phyloP scores from a whole-genome alignment of 768 basidiomycete genomes.

The Myochromella boudieri region DNA sequence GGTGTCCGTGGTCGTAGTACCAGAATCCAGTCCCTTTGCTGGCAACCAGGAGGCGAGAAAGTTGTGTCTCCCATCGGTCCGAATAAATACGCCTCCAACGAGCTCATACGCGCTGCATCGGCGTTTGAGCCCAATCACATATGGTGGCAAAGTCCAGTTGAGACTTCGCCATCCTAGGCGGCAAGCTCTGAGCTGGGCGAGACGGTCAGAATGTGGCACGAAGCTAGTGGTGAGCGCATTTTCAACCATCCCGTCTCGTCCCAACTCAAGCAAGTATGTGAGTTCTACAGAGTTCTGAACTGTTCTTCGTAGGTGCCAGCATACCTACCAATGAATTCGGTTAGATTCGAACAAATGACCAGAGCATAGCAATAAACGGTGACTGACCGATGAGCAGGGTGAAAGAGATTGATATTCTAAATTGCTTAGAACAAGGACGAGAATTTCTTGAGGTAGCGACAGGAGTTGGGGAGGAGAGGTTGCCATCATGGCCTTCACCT shows the following conservation, averaged over 20 bases:
- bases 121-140: constrained; percentile 16
- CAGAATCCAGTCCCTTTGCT: constrained; percentile 14
- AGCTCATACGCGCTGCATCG: constrained; percentile 52
- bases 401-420: not conserved
- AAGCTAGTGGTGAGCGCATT: constrained; percentile 1
- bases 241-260: constrained; percentile 33
- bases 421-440: not conserved
- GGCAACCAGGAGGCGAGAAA: constrained; percentile 26
- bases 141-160: constrained; percentile 16
- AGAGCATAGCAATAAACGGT: not conserved
- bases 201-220: constrained; percentile 18
- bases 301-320: constrained; percentile 24
- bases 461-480: too few relatives aligned
- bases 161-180: constrained; percentile 25
- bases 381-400: not conserved
- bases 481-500: too few relatives aligned
- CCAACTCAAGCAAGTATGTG: constrained; percentile 39
- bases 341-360: not conserved
- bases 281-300: constrained; percentile 27
- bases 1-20: too few relatives aligned
- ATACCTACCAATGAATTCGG: constrained; percentile 24
- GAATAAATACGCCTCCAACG: constrained; percentile 58
- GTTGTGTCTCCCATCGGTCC: constrained; percentile 26
- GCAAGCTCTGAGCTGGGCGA: constrained; percentile 18
- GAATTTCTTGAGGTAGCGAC: not conserved